Conservation (phyloP, 768 basidiomycete species). For the Suillus spraguei region DNA sequence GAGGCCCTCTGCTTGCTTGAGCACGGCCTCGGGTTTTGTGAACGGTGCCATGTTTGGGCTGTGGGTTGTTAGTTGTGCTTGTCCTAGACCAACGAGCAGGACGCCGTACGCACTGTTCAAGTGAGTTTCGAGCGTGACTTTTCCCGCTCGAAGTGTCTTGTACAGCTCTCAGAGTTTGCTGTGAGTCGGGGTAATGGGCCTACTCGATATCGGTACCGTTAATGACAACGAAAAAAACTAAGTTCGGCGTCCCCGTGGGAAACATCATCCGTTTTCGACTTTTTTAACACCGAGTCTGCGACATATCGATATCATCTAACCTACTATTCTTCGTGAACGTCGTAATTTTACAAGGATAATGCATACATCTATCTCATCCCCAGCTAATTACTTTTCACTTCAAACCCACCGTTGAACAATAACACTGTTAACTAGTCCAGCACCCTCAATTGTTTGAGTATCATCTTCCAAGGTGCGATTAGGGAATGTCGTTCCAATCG, state of each 20-base stretch:
- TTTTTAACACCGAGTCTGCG: not conserved
- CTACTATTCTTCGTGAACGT: not conserved
- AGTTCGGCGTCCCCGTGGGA: constrained; percentile 12
- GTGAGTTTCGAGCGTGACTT: not conserved
- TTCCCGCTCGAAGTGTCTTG: not conserved
- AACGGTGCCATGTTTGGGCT: constrained; percentile 75
- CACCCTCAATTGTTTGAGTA: constrained; percentile 65
- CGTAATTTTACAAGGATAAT: constrained; percentile 8
- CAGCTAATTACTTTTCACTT: constrained; percentile 6
- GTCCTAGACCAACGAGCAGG: not conserved
- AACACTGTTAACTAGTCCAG: constrained; percentile 79
- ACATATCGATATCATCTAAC: not conserved
- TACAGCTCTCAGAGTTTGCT: constrained; percentile 8
- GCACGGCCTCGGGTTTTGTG: constrained; percentile 86
- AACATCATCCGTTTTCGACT: not conserved
- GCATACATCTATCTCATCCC: constrained; percentile 4
- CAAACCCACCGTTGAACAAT: constrained; percentile 80
- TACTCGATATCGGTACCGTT: constrained; percentile 6
- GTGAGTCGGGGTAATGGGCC: constrained; percentile 8
- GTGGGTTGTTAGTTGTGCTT: constrained; percentile 2
- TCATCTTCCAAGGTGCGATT: constrained; percentile 70
- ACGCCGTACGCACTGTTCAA: not conserved
- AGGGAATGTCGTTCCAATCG: constrained; percentile 89
- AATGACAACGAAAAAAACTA: constrained; percentile 16
- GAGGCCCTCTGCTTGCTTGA: constrained; percentile 93